These are phyloP conservation scores for Groenewaldozyma sp. DNA, from an alignment of 1,139 yeast genomes.

Conservation along the genomic window DNA sequence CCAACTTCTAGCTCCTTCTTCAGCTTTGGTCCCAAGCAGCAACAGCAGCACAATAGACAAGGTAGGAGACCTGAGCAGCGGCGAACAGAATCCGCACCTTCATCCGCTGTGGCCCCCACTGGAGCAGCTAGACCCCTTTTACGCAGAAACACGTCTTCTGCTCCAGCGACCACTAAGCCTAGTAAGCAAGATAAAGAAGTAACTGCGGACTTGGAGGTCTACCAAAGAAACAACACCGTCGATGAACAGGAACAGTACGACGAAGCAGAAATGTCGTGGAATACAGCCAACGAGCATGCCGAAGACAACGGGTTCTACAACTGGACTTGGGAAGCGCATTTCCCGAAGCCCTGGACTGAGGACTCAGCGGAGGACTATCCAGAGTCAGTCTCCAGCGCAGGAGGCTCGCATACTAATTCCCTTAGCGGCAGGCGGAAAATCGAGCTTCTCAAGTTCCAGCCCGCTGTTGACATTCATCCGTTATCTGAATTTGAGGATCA, in stretches of 20 bases:
- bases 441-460: not conserved
- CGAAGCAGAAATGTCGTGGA: not conserved
- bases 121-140: not conserved
- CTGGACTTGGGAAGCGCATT: slow-evolving; percentile 1
- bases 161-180: not conserved
- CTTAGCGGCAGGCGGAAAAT: not conserved
- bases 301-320: not conserved
- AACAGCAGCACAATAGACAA: no score
- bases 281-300: not conserved
- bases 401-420: no score
- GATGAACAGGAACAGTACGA: not conserved
- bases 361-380: not conserved
- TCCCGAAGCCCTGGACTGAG: not conserved
- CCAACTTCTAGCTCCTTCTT: not conserved
- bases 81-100: no score
- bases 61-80: not conserved
- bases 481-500: slow-evolving; percentile 5
- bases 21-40: not conserved
- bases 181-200: not conserved
- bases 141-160: not conserved
- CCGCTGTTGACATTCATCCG: slow-evolving; percentile 5
- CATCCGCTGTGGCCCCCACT: no score
- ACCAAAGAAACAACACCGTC: not conserved
- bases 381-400: not conserved
- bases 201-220: not conserved